Evolutionary conservation across 164 flowering plant species (phyloP).

Genomic region (Brasenia schreberi): DNA sequence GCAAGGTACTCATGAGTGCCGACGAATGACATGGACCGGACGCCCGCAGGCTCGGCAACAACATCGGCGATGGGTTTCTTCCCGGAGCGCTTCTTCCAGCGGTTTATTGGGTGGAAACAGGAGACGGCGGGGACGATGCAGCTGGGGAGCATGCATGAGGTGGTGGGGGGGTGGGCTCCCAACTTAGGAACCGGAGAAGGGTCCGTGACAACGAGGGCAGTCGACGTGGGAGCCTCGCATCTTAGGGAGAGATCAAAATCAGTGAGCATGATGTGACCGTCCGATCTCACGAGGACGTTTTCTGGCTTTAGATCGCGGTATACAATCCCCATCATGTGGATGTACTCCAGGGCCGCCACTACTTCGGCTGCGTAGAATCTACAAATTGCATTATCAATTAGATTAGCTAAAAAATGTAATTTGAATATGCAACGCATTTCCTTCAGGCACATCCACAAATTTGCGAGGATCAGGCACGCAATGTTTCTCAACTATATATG

Average conservation of each 20-base stretch:
- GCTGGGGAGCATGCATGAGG: slow-evolving; percentile 70
- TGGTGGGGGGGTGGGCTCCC: slow-evolving; percentile 15
- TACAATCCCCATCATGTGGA: slow-evolving; percentile 1
- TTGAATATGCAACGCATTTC: too few relatives aligned
- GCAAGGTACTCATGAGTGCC: slow-evolving; percentile 92
- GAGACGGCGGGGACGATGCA: slow-evolving; percentile 72
- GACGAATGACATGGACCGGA: slow-evolving; percentile 79
- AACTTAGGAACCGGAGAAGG: slow-evolving; percentile 8
- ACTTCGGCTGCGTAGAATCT: not conserved
- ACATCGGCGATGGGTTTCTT: slow-evolving; percentile 31
- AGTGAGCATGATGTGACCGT: slow-evolving; percentile 1
- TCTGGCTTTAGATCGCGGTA: slow-evolving; percentile 2
- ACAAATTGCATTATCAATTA: not conserved
- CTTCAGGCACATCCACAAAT: too few relatives aligned
- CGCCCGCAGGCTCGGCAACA: slow-evolving; percentile 62
- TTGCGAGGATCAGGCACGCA: too few relatives aligned
- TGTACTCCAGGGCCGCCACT: not conserved
- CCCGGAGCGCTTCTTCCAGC: slow-evolving; percentile 35
- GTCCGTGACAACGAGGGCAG: slow-evolving; percentile 35
- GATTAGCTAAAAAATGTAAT: too few relatives aligned
- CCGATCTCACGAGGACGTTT: not conserved
- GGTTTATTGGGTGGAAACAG: slow-evolving; percentile 50
- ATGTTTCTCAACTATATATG: too few relatives aligned
- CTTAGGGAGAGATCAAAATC: slow-evolving; percentile 15
- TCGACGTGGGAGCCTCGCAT: slow-evolving; percentile 32